phyloP scores from a whole-genome alignment of 176 grass and related monocot genomes.

The Oryza meridionalis region DNA sequence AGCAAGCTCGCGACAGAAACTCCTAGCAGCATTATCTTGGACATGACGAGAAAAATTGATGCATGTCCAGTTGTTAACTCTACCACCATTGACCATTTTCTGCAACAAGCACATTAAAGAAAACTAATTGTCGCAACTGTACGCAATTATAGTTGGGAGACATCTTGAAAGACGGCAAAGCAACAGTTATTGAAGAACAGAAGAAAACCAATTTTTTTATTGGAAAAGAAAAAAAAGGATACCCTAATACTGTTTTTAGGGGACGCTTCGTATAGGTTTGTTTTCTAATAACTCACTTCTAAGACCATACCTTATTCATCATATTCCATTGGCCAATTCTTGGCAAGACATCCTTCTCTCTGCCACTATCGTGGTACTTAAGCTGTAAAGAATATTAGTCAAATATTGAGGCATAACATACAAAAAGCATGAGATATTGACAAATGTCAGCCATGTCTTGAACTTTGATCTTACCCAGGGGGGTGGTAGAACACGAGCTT shows the following conservation, averaged over 20 bases:
- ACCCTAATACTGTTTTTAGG: background rate
- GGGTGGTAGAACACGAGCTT: slow-evolving; percentile 72
- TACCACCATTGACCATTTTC: slow-evolving; percentile 71
- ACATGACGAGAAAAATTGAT: slow-evolving; percentile 60
- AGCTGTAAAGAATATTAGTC: slow-evolving; percentile 47
- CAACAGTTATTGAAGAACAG: background rate
- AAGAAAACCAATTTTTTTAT: background rate
- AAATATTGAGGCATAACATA: slow-evolving; percentile 22
- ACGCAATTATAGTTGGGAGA: background rate
- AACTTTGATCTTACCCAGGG: slow-evolving; percentile 56
- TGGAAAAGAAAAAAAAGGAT: background rate
- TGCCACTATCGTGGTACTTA: slow-evolving; percentile 72
- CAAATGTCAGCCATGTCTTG: slow-evolving; percentile 7
- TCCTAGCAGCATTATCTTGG: slow-evolving; percentile 30
- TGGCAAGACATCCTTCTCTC: slow-evolving; percentile 70
- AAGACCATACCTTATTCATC: slow-evolving; percentile 66
- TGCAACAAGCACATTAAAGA: slow-evolving; percentile 28
- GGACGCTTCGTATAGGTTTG: slow-evolving; percentile 6
- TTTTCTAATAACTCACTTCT: slow-evolving; percentile 5
- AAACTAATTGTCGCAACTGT: slow-evolving; percentile 8
- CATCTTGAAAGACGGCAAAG: background rate
- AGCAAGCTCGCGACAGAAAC: slow-evolving; percentile 55
- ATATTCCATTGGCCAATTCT: slow-evolving; percentile 78
- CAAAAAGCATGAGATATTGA: slow-evolving; percentile 6
- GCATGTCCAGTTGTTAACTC: slow-evolving; percentile 60